These are phyloP conservation scores for Cladophialophora exuberans DNA, from an alignment of 2,329 filamentous ascomycete species.

Conservation along the genomic window DNA sequence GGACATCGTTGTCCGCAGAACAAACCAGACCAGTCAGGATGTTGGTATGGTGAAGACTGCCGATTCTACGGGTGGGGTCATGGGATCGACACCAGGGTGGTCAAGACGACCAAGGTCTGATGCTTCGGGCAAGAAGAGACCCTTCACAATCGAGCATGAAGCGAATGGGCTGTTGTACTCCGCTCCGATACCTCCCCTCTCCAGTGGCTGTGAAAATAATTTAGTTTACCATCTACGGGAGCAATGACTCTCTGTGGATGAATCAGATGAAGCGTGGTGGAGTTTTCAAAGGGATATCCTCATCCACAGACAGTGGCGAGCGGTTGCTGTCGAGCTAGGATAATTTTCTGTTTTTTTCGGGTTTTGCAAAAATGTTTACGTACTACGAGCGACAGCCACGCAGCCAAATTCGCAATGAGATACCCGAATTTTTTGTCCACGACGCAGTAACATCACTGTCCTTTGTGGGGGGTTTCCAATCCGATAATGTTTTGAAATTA, in stretches of 20 bases:
- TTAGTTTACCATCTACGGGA: neutral
- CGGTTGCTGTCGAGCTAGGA: no score
- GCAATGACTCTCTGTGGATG: neutral
- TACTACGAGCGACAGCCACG: no score
- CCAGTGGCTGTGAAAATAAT: neutral
- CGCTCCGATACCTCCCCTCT: neutral
- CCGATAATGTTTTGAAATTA: no score
- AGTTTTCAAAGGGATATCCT: no score
- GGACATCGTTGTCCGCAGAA: slow-evolving; percentile 65
- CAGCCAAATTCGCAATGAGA: no score
- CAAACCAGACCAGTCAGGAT: slow-evolving; percentile 55
- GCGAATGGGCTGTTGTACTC: no score
- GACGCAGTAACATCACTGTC: no score
- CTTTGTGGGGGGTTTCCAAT: no score
- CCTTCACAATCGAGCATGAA: neutral
- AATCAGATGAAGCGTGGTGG: neutral
- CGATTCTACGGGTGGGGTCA: slow-evolving; percentile 62
- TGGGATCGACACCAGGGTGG: slow-evolving; percentile 60
- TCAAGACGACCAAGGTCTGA: slow-evolving; percentile 55
- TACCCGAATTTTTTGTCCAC: no score
- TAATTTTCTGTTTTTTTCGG: no score
- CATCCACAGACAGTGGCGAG: no score
- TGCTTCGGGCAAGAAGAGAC: neutral
- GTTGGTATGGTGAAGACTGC: slow-evolving; percentile 62
- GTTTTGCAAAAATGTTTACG: no score